Evolutionary conservation across 306 rosid species (phyloP), one percentile per base, ranked within the genome.

Genomic region (Clitoria ternatea): DNA sequence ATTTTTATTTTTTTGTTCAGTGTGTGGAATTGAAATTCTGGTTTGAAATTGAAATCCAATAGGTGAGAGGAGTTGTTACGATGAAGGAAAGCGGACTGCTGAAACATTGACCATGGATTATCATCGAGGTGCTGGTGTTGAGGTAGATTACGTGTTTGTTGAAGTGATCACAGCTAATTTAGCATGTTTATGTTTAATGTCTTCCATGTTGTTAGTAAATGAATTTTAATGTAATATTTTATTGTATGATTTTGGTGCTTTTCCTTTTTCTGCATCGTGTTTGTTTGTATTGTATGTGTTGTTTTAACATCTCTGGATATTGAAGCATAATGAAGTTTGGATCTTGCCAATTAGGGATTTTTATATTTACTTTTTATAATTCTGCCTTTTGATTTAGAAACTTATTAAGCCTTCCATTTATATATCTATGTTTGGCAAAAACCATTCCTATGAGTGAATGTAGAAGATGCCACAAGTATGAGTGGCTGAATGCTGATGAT

Each of bases 51-150:
- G n/a, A n/a, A n/a, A n/a, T n/a, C n/a, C n/a, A n/a, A n/a, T 33
- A 93, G 98, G 98, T 63, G 98, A 90, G 87, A 82, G 98, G 81
- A 94, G 98, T 68, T 94, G 98, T 79, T 94, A 94, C 13, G 97
- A 94, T 67, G 98, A 94, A 85, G 98, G 98, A 50, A 94, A 94
- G 88, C 84, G 98, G 43, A 94, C 98, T 0, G 98, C 97, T 0
- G 98, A 94, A 74, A 94, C 98, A 5, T 77, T 94, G 30, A 20
- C 98, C 2, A 94, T 94, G 98, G 98, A 94, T 80, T 94, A 94
- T 75, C 97, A 94, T 79, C 90, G 98, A 36, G 98, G 97, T 48
- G 98, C 91, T 17, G 98, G 77, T 23, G 98, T 94, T 49, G 98
- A 94, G 97, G 98, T 94, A 81, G 62, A 27, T 20, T 61, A 52